phyloP scores from a whole-genome alignment of 495 filamentous ascomycete species.

The Clohesyomyces aquaticus region DNA sequence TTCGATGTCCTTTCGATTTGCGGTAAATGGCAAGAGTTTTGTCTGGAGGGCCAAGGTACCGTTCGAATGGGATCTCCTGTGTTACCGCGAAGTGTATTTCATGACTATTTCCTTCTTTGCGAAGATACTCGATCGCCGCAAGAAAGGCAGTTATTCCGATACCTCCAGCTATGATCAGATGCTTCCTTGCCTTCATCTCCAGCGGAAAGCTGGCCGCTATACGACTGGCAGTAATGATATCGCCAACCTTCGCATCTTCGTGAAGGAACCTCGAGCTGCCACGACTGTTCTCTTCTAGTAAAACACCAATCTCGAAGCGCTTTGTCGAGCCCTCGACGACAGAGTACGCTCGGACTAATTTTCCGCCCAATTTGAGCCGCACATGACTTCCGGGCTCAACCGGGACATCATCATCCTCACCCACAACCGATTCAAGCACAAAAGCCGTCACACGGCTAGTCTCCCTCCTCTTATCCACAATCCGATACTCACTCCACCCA shows the following conservation, averaged over 20 bases:
- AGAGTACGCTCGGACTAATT: slow-evolving; percentile 38
- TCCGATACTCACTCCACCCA: slow-evolving; percentile 28
- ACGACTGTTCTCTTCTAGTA: slow-evolving; percentile 26
- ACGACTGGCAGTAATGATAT: slow-evolving; percentile 20
- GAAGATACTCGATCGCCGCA: slow-evolving; percentile 22
- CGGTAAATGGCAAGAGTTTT: slow-evolving; percentile 56
- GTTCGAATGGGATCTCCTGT: slow-evolving; percentile 27
- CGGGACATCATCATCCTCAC: neutral
- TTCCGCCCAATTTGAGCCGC: slow-evolving; percentile 36
- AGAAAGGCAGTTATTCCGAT: slow-evolving; percentile 40
- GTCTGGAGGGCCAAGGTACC: slow-evolving; percentile 43
- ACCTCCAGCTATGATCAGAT: slow-evolving; percentile 39
- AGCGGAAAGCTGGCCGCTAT: slow-evolving; percentile 35
- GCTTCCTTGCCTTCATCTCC: slow-evolving; percentile 25
- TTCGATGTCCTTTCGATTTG: slow-evolving; percentile 51
- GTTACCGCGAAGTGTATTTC: slow-evolving; percentile 51
- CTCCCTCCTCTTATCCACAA: slow-evolving; percentile 33
- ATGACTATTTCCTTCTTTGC: slow-evolving; percentile 8
- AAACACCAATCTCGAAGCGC: slow-evolving; percentile 34
- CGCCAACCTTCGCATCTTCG: slow-evolving; percentile 16
- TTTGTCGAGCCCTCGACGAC: slow-evolving; percentile 29
- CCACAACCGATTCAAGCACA: slow-evolving; percentile 18
- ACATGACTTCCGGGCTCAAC: slow-evolving; percentile 38
- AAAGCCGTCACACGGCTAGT: slow-evolving; percentile 28
- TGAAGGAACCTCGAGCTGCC: slow-evolving; percentile 38